Percentiles rank a stretch among this genome's conserved stretches.
phyloP scores from a whole-genome alignment of 139 green algal genomes.

The Auxenochlorella pyrenoidosa region DNA sequence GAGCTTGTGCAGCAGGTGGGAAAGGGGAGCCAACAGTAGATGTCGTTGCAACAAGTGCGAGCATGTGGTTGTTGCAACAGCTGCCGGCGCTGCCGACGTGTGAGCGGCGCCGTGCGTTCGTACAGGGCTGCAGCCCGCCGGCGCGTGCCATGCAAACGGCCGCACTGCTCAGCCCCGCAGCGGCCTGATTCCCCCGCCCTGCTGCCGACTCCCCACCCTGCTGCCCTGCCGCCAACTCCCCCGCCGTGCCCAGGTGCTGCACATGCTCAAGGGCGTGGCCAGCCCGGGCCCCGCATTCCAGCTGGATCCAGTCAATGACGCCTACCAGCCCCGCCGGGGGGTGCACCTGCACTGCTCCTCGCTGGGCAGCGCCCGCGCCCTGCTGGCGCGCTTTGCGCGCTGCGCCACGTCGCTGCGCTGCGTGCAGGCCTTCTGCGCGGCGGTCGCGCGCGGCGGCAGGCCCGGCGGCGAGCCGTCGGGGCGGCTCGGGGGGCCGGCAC shows the following conservation, averaged over 20 bases:
- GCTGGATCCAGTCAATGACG: constrained; percentile 5
- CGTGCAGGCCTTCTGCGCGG: constrained; percentile 25
- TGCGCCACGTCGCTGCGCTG: constrained; percentile 1
- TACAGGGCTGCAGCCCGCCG: no score
- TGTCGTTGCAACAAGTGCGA: no score
- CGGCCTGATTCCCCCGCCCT: no score
- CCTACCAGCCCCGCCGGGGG: constrained; percentile 3
- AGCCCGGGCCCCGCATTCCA: constrained; percentile 34
- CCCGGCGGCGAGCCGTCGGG: not conserved
- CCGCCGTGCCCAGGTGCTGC: constrained; percentile 21
- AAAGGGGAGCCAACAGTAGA: not conserved
- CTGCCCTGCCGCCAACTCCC: not conserved
- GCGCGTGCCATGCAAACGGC: no score
- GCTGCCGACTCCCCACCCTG: not conserved
- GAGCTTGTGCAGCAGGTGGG: constrained; percentile 42
- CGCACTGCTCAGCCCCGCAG: no score
- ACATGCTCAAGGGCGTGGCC: constrained; percentile 40
- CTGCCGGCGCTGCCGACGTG: no score
- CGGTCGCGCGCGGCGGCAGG: not conserved
- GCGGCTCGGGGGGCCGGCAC: no score
- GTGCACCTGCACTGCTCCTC: constrained; percentile 24
- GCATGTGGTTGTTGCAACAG: no score
- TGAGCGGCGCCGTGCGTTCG: no score
- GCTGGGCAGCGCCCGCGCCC: not conserved
- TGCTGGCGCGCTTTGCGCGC: constrained; percentile 27